Evolutionary conservation across 441 rosid genomes (phyloP).

Genomic region (Populus hybrid): DNA sequence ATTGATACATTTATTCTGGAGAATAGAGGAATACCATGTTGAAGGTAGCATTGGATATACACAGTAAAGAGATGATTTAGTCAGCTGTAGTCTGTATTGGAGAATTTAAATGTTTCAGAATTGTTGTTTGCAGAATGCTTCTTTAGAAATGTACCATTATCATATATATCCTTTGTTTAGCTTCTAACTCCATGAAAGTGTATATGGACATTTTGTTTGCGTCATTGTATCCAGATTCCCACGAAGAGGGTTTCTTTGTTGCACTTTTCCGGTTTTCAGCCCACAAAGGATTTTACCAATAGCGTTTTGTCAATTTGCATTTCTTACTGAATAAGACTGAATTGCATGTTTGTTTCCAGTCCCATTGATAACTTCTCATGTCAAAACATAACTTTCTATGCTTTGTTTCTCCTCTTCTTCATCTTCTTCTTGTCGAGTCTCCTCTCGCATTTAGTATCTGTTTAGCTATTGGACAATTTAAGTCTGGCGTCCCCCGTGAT

Average conservation of each 20-base stretch:
- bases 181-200: too few species aligned
- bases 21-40: not conserved
- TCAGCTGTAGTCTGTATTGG: not conserved
- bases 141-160: not conserved
- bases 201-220: not conserved
- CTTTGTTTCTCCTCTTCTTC: not conserved
- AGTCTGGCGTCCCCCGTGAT: not conserved
- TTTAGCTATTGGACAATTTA: not conserved
- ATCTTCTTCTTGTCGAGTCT: not conserved
- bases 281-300: not conserved
- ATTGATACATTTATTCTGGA: not conserved
- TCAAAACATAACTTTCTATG: not conserved
- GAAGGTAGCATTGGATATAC: not conserved
- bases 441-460: not conserved
- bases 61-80: not conserved
- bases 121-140: not conserved
- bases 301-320: not conserved
- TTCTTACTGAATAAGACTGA: not conserved
- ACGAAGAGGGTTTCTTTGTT: not conserved
- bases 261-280: not conserved
- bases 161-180: not conserved
- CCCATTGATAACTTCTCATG: not conserved
- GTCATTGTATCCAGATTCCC: not conserved
- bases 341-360: not conserved
- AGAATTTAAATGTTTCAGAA: not conserved